Base-by-base conservation (phyloP, 768 basidiomycete species). In the Serendipita sp. region DNA sequence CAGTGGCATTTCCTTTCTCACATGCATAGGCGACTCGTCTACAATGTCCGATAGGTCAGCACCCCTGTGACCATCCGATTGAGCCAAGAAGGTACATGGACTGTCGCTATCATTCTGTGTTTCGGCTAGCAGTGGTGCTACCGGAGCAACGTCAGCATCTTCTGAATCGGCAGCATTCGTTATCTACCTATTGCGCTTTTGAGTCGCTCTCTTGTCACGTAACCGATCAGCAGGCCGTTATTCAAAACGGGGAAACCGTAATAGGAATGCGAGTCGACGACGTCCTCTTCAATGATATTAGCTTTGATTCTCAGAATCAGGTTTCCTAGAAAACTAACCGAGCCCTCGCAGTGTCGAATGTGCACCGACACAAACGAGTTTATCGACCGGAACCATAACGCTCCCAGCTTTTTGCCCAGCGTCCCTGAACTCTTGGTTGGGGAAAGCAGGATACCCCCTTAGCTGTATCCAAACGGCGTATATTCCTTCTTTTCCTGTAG, bases 401-500 rank as follows among this genome's bases (percentile, higher is more conserved):
- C 78, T 76, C 7, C 78, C 82, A 4, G 82, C 85, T 3, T 79
- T 82, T 69, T 83, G 81, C 30, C 85, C 84, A 36, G 76, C 75
- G 71, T 88, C 86, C 48, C 81, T 80, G 72, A 83, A 85, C 67
- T 85, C 82, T 30, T 79, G 75, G 18, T 82, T 80, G 11, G 85
- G 80, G 3, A 88, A 77, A 84, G 85, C 88, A 1, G 86, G 84
- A 69, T 87, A 88, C 36, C 78, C 78, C 65, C 80, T 78, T 78
- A 87, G 80, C 8, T 85, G 81, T 64, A 87, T 87, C 86, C 86
- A 87, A 16, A 80, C 80, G 34, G 83, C 73, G 70, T 87, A 88
- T 52, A 86, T 86, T 15, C 85, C 85, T 67, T 85, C 84, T 66
- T 79, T 80, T 2, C 81, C 83, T 34, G 52, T 67, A 32, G 46